phyloP scores from a whole-genome alignment of 2,329 filamentous ascomycete species.

The Colletotrichum sojae region DNA sequence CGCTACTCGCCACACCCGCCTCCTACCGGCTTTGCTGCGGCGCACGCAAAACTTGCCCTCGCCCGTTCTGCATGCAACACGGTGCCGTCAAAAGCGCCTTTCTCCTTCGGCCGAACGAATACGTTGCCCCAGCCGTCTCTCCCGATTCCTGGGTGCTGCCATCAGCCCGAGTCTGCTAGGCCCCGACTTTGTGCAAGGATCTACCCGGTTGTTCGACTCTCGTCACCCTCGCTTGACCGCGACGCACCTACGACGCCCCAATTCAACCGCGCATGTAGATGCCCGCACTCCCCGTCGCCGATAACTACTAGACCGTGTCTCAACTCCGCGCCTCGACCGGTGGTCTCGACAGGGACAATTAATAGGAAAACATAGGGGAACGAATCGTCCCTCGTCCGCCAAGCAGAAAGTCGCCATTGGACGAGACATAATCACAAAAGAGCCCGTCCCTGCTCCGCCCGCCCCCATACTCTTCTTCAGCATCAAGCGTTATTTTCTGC shows the following conservation, averaged over 20 bases:
- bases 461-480: conserved; percentile 14
- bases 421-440: conserved; percentile 29
- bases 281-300: conserved; percentile 18
- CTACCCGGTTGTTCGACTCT: conserved; percentile 24
- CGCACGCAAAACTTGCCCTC: conserved; percentile 15
- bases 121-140: conserved; percentile 17
- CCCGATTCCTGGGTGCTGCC: conserved; percentile 29
- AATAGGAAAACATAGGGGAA: conserved; percentile 25
- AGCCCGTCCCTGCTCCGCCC: conserved; percentile 22
- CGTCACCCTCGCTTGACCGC: neutral
- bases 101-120: conserved; percentile 19
- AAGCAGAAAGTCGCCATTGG: conserved; percentile 21
- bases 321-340: conserved; percentile 20
- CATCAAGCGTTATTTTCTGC: conserved; percentile 10
- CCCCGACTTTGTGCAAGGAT: conserved; percentile 21
- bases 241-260: conserved; percentile 11
- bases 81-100: conserved; percentile 18
- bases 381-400: conserved; percentile 24
- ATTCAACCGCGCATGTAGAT: conserved; percentile 19
- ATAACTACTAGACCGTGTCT: conserved; percentile 33
- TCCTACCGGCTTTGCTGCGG: neutral
- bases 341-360: conserved; percentile 20
- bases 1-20: neutral
- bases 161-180: conserved; percentile 22
- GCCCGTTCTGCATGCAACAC: conserved; percentile 29